Percentiles rank a stretch among this genome's conserved stretches.
These are phyloP conservation scores for Omphalea diandra DNA, from an alignment of 441 rosid genomes.

Conservation along the genomic window DNA sequence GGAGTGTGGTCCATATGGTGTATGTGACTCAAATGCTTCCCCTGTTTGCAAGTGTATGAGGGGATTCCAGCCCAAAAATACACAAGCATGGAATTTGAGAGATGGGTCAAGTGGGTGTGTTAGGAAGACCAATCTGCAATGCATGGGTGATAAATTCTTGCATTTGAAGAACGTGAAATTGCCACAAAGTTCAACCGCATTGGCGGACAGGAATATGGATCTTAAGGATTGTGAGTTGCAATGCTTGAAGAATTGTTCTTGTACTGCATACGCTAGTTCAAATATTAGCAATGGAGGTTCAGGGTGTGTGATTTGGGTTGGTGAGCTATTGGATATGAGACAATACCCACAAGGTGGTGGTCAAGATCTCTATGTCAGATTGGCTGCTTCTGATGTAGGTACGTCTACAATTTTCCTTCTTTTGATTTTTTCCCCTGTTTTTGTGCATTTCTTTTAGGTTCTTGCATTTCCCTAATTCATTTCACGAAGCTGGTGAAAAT, in stretches of 20 bases:
- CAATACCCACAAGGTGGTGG: constrained; percentile 34
- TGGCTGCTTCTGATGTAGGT: constrained; percentile 49
- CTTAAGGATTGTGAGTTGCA: constrained; percentile 46
- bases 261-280: constrained; percentile 57
- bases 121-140: constrained; percentile 46
- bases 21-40: constrained; percentile 61
- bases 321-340: constrained; percentile 33
- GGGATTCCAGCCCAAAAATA: constrained; percentile 62
- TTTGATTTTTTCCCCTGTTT: no score
- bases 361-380: constrained; percentile 38
- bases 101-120: constrained; percentile 72
- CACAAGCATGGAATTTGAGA: constrained; percentile 56
- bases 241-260: constrained; percentile 62
- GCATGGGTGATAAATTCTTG: constrained; percentile 53
- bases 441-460: background rate
- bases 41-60: constrained; percentile 67
- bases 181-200: constrained; percentile 55
- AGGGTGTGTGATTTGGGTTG: constrained; percentile 68
- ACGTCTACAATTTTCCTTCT: constrained; percentile 6
- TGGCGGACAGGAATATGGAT: constrained; percentile 43
- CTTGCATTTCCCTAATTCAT: constrained; percentile 12
- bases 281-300: constrained; percentile 48
- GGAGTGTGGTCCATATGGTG: constrained; percentile 58
- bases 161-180: constrained; percentile 50
- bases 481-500: no score